phyloP scores from a whole-genome alignment of 176 grass and related monocot genomes.

The Dactylis glomerata region DNA sequence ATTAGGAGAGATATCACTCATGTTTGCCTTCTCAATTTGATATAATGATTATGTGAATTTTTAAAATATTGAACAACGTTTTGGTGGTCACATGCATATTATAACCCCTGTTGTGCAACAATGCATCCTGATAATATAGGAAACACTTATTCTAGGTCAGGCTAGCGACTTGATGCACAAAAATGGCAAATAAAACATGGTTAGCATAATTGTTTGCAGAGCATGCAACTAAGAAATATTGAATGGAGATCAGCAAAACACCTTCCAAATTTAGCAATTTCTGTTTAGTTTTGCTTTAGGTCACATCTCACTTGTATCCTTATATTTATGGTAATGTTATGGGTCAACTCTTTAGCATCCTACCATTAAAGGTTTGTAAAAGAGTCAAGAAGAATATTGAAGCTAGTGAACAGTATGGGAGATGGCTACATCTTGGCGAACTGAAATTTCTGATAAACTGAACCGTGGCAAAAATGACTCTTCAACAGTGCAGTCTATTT shows the following conservation, averaged over 20 bases:
- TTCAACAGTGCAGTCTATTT: background rate
- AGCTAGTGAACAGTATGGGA: background rate
- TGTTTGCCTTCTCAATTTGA: background rate
- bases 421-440: background rate
- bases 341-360: background rate
- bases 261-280: background rate
- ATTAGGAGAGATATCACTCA: background rate
- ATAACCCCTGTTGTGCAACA: background rate
- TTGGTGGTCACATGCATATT: background rate
- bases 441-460: background rate
- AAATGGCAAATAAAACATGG: constrained; percentile 1
- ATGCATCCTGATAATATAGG: background rate
- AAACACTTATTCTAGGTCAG: background rate
- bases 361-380: background rate
- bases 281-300: background rate
- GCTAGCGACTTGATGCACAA: background rate
- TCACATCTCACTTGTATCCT: background rate
- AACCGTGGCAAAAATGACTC: background rate
- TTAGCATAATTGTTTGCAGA: background rate
- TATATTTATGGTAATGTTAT: constrained; percentile 9
- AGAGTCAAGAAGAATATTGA: background rate
- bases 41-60: background rate
- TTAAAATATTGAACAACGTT: background rate
- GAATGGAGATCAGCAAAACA: background rate
- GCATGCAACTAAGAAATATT: constrained; percentile 1